Base-by-base conservation (phyloP, 192 early-diverging fungal genomes). In the Gaertneriomyces sp. region DNA sequence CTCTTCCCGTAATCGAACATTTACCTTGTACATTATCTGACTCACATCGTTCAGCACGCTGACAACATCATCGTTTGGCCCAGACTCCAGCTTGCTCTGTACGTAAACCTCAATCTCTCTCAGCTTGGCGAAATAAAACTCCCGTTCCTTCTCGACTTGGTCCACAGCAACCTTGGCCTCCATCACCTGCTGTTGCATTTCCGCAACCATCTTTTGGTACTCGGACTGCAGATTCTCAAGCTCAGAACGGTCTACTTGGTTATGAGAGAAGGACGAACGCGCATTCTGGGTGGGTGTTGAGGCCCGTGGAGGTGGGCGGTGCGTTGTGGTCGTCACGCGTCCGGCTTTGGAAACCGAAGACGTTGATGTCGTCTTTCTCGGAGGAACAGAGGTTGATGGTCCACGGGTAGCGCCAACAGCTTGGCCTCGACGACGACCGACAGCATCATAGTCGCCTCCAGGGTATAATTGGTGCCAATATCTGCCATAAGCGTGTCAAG, bases 101-200 rank as follows among this genome's bases (percentile, higher is more conserved):
- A 96, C 85, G 60, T 90, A 80, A 38, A 99, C 83, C 64, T 97
- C 95, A 76, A 97, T 94, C 71, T 96, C 94, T 41, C 95, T 78
- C 65, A 97, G 77, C 77, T 97, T 99, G 25, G 74, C 70, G 74
- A 95, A 99, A 66, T 99, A 99, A 73, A 99, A 99, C 64, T 99
- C 95, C 20, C 96, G 82, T 72, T 99, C 95, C 77, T 93, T 97
- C 72, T 96, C 94, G 17, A 93, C 85, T 55, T 91, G 92, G 58
- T 94, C 93, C 42, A 97, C 88, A 25, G 90, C 86, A 19, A 88
- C 81, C 73, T 92, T 93, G 53, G 90, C 77, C 69, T 96, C 93
- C 46, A 81, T 81, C 20, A 90, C 60, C 68, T 95, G 88, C 66
- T 88, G 77, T 50, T 79, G 89, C 68, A 96, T 81, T 25, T 92